Base-by-base conservation (phyloP, 176 grass and related monocot genomes). In the Carex pumila region DNA sequence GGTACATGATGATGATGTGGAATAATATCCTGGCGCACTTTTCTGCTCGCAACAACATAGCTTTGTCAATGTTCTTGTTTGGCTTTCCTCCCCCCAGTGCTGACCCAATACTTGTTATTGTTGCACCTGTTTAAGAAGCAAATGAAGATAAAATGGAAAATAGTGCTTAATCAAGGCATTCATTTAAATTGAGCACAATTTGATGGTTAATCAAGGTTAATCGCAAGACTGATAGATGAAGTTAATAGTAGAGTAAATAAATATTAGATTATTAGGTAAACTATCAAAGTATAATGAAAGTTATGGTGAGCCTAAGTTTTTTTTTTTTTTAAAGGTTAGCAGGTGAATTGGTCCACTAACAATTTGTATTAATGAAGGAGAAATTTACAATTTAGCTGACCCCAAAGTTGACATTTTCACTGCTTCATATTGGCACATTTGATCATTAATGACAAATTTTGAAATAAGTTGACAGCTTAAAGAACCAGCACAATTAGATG, bases 21-120 rank as follows among this genome's bases (percentile, higher is more conserved):
- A 95, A 93, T 45, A 95, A 87, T 72, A 98, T 79, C 85, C 95
- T 93, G 79, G 95, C 92, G 69, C 92, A 95, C 84, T 83, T 94
- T 79, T 98, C 92, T 67, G 87, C 95, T 88, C 95, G 86, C 79
- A 98, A 74, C 74, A 98, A 82, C 91, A 95, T 98, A 85, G 92
- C 95, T 93, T 95, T 98, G 55, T 98, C 95, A n/a, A 90, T 32
- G 79, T 87, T 69, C 88, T 90, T 98, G 60, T 88, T 94, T 14
- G 85, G 64, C 60, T 93, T 98, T 71, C 89, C 92, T 84, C 92
- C 80, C 58, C 80, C 87, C 67, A 98, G 91, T 52, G 92, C 84
- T 18, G 84, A 91, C 74, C 89, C 83, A 71, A 98, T 92, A 47
- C 62, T 82, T 49, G 80, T 82, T 61, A 82, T 82, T 10, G 80